Percentiles rank a stretch among this genome's conserved stretches.
phyloP scores from a whole-genome alignment of 2,329 filamentous ascomycete genomes.

The Sphaerulina populicola region DNA sequence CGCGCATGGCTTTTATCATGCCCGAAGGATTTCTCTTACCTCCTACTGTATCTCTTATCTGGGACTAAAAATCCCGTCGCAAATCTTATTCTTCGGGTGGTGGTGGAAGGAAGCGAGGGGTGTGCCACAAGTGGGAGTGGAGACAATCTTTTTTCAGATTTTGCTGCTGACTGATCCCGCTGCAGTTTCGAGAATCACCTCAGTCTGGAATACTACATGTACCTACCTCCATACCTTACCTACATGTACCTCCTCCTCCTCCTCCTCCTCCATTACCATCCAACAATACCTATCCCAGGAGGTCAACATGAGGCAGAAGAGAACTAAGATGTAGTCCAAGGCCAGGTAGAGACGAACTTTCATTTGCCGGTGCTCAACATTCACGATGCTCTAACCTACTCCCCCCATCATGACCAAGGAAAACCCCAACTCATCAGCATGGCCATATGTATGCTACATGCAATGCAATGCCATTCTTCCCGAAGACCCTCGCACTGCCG shows the following conservation, averaged over 20 bases:
- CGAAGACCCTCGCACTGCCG: background rate
- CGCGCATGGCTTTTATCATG: slow-evolving; percentile 4
- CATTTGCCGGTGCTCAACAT: background rate
- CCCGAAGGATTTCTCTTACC: background rate
- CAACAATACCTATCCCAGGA: background rate
- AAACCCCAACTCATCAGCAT: background rate
- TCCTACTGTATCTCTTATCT: too few species aligned
- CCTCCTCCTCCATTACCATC: too few species aligned
- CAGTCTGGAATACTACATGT: too few species aligned
- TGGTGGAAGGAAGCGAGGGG: background rate
- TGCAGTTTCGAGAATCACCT: too few species aligned
- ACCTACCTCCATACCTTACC: too few species aligned
- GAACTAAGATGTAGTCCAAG: background rate
- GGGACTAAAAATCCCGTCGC: background rate
- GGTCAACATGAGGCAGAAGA: background rate
- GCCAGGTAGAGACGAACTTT: background rate
- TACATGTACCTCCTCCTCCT: too few species aligned
- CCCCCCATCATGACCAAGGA: background rate
- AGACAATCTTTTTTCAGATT: too few species aligned
- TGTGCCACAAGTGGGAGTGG: too few species aligned
- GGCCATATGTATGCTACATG: background rate
- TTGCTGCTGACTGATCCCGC: too few species aligned
- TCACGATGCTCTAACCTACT: background rate
- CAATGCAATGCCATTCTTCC: background rate
- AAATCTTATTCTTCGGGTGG: background rate